Evolutionary conservation across 2,329 filamentous ascomycete species (phyloP).

Genomic region (Fusarium acutatum): DNA sequence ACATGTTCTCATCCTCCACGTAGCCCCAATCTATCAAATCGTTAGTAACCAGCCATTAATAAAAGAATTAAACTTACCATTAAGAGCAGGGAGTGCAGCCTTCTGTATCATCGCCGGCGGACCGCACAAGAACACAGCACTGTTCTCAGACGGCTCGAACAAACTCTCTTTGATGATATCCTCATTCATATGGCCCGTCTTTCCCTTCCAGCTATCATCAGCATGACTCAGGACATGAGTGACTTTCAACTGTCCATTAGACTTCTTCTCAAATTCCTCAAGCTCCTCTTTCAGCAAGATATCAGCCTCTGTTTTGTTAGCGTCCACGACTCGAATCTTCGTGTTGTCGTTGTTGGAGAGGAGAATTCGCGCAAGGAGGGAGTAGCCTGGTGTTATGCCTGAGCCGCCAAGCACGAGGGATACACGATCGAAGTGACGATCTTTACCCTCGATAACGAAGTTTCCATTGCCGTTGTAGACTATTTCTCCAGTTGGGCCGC

Average conservation of each 20-base stretch:
- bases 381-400: slow-evolving; percentile 61
- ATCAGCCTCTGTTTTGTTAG: slow-evolving; percentile 57
- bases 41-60: not conserved
- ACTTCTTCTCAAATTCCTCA: slow-evolving; percentile 49
- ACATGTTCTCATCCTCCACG: not conserved
- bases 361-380: slow-evolving; percentile 56
- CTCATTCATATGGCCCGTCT: not conserved
- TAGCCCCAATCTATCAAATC: not conserved
- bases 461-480: slow-evolving; percentile 55
- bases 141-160: not conserved
- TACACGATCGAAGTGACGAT: slow-evolving; percentile 53
- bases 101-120: not conserved
- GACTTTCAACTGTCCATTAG: slow-evolving; percentile 34
- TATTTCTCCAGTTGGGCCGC: slow-evolving; percentile 61
- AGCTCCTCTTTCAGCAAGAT: slow-evolving; percentile 56
- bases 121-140: not conserved
- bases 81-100: not conserved
- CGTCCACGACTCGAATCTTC: slow-evolving; percentile 55
- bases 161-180: not conserved
- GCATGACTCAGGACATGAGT: not conserved
- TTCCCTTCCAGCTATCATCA: too few species aligned
- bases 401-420: slow-evolving; percentile 60
- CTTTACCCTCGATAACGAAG: slow-evolving; percentile 55
- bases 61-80: not conserved
- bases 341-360: slow-evolving; percentile 46